Evolutionary conservation across 169 alveolate species (phyloP), one percentile per base, ranked within the genome.

Genomic region (Plasmodium gonderi): DNA sequence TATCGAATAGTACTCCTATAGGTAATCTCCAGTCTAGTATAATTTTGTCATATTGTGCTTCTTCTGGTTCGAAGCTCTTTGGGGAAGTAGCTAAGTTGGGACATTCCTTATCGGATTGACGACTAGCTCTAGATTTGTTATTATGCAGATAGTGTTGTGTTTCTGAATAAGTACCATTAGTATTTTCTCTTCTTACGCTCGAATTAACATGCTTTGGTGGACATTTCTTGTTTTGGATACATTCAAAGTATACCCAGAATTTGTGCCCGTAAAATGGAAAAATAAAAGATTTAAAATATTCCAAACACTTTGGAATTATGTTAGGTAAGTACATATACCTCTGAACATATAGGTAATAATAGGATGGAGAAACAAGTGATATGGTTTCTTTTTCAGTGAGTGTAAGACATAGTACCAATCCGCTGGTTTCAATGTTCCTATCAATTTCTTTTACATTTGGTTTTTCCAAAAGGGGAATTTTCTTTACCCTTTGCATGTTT

Each of bases 1-100:
- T 87, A 44, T 87, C 93, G 45, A 87, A 87, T 1, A 87, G 51
- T 2, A 87, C 93, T 12, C 93, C 93, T 7, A 87, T 87, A 7
- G 93, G 93, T 4, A 87, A 36, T 64, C 93, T 75, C 93, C 93
- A 87, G 23, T 87, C 93, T 9, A 87, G 89, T 14, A 87, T 45
- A 4, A 87, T 76, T 31, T 45, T 76, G 11, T 87, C 93, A 20
- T 51, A 38, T 14, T 8, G 60, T 20, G 60, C 23, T 20, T 44
- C 8, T 6, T 44, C 83, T 20, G 9, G 8, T 29, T 40, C 14
- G 42, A 29, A 6, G 9, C 60, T 17, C 49, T 20, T 14, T 20
- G 31, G n/a, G 60, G 7, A 29, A 47, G 7, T 40, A 31, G 5
- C 38, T 23, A 9, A 12, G 23, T 44, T 40, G 38, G 42, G 20